A percentile compares a stretch with the other conserved stretches of the same genome.
These are phyloP conservation scores for Penicillium diatomitis DNA, from an alignment of 495 filamentous ascomycete species.

Conservation along the genomic window DNA sequence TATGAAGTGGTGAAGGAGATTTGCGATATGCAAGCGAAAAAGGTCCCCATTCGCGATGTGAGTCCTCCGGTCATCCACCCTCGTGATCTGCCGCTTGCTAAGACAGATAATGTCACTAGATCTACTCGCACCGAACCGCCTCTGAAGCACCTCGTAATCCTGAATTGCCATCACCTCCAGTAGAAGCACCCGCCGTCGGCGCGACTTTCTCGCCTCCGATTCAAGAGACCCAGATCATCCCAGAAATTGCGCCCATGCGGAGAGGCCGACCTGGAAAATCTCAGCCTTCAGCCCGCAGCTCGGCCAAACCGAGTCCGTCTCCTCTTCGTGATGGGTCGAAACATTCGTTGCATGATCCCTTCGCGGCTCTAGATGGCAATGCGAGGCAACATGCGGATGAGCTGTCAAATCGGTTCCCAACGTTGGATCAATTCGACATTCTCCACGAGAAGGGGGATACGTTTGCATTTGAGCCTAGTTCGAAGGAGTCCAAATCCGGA, in stretches of 20 bases:
- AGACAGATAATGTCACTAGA: slow-evolving; percentile 42
- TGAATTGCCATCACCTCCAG: slow-evolving; percentile 46
- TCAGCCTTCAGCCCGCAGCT: slow-evolving; percentile 26
- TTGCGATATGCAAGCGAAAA: slow-evolving; percentile 79
- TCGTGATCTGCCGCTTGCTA: not conserved
- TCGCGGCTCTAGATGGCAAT: slow-evolving; percentile 70
- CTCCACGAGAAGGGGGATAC: slow-evolving; percentile 78
- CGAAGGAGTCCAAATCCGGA: slow-evolving; percentile 37
- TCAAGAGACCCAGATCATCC: slow-evolving; percentile 62
- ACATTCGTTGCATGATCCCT: slow-evolving; percentile 66
- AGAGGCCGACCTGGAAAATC: slow-evolving; percentile 68
- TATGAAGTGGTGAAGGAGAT: slow-evolving; percentile 83
- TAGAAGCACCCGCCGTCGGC: slow-evolving; percentile 54
- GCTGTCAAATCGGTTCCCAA: slow-evolving; percentile 75
- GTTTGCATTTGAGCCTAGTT: slow-evolving; percentile 70
- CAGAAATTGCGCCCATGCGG: slow-evolving; percentile 91
- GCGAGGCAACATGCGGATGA: slow-evolving; percentile 58
- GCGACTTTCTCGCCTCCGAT: slow-evolving; percentile 57
- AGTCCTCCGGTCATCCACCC: slow-evolving; percentile 20
- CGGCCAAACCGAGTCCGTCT: slow-evolving; percentile 61
- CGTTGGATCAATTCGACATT: slow-evolving; percentile 86
- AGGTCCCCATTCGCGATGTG: slow-evolving; percentile 87
- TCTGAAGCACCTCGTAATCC: slow-evolving; percentile 55
- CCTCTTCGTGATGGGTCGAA: slow-evolving; percentile 46
- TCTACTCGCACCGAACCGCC: slow-evolving; percentile 64